Base-by-base conservation (phyloP, 495 filamentous ascomycete genomes). In the Penicillium cataractarum region DNA sequence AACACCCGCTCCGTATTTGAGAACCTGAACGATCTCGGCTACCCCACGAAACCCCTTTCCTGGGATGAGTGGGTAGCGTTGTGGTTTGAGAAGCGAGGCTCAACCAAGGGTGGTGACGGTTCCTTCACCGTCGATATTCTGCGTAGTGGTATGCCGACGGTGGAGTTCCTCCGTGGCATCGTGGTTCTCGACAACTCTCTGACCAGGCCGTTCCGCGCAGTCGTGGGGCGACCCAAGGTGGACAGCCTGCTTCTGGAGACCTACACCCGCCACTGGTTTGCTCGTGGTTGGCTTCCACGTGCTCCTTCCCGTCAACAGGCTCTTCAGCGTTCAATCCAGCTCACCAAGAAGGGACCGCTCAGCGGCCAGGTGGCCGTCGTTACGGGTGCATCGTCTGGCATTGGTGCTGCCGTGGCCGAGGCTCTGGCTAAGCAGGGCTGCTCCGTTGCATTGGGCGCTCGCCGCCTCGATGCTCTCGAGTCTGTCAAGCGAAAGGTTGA, bases 261-360 rank as follows among this genome's bases (percentile, higher is more conserved):
- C 0, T 90, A 90, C 65, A 79, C 85, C 29, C 85, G 87, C 7
- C 86, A 89, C 67, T 90, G 88, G 83, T 90, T 84, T 64, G 87
- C 86, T 26, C 74, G 88, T 68, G 88, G 87, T 29, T 90, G 88
- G 88, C 74, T 90, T 9, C 76, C 83, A 12, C 72, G 74, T 15
- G 76, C 85, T 35, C 87, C 86, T 1, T 74, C 75, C 10, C 76
- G 76, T 4, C 74, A 76, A 24, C 57, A 77, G 29, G 67, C 74
- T 33, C 60, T 75, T 15, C 76, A 74, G 29, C 72, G 75, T 19
- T 65, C 74, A 2, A 59, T 67, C 0, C 73, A 74, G 48, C 65
- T 64, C 22, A 63, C 71, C 46, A 74, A 72, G 6, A 79, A 76
- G 60, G 85, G 85, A 0, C 72, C 76, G 19, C 72, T 90, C 12